Conservation (phyloP, 257 asterid genomes). For the Primulina huaijiensis region DNA sequence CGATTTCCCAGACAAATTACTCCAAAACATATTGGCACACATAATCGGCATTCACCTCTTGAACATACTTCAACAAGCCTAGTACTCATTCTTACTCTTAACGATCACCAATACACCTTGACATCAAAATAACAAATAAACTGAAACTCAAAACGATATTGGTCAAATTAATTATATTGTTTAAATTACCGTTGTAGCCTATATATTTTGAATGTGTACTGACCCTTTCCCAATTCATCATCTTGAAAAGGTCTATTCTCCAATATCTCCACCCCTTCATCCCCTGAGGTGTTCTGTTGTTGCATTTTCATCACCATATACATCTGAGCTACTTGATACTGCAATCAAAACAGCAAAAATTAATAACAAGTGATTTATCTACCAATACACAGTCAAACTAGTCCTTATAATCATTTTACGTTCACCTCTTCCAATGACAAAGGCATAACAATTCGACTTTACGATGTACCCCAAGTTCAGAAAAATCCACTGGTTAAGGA, state of each 20-base stretch:
- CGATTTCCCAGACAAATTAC: not conserved
- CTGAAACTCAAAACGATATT: constrained; percentile 2
- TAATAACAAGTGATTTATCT: not conserved
- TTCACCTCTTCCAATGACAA: constrained; percentile 82
- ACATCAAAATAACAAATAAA: not conserved
- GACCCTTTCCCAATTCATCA: constrained; percentile 69
- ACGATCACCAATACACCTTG: no score
- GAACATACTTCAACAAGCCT: not conserved
- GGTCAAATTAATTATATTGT: not conserved
- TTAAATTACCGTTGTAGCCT: constrained; percentile 63
- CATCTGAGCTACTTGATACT: constrained; percentile 92
- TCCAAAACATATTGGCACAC: not conserved
- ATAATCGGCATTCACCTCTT: not conserved
- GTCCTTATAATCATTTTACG: not conserved
- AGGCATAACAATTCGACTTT: constrained; percentile 89
- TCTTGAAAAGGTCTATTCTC: constrained; percentile 80
- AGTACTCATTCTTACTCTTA: not conserved
- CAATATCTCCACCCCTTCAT: constrained; percentile 89
- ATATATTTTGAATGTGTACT: constrained; percentile 69
- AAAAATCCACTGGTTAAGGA: constrained; percentile 46
- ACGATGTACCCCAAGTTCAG: constrained; percentile 28
- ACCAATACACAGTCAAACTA: not conserved
- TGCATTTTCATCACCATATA: constrained; percentile 89
- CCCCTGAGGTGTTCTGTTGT: constrained; percentile 67
- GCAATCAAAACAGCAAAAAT: constrained; percentile 27